Percentiles rank a stretch among this genome's conserved stretches.
phyloP scores from a whole-genome alignment of 768 basidiomycete genomes.

The Leucocoprinus leucothites region DNA sequence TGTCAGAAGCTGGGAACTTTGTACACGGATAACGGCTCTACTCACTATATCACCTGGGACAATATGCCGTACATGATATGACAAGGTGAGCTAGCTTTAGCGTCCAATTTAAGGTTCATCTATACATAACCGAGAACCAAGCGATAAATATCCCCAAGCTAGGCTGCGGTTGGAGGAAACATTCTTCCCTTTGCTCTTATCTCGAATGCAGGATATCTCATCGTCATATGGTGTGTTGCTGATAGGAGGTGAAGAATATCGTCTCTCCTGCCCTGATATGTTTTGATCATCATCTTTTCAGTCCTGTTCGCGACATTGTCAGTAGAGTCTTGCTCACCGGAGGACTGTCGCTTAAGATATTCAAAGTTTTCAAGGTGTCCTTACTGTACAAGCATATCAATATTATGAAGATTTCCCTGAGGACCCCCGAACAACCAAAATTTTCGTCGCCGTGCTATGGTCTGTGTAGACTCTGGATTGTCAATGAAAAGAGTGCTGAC shows the following conservation, averaged over 20 bases:
- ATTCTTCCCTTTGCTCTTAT: background rate
- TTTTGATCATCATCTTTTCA: background rate
- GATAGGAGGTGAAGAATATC: constrained; percentile 15
- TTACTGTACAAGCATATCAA: constrained; percentile 18
- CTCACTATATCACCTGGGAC: too few relatives aligned
- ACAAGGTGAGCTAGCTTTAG: too few relatives aligned
- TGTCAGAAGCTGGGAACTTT: too few relatives aligned
- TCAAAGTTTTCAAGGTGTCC: constrained; percentile 18
- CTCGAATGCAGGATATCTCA: constrained; percentile 3
- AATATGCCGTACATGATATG: too few relatives aligned
- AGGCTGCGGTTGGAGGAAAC: background rate
- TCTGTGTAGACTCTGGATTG: background rate
- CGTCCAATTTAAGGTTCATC: too few relatives aligned
- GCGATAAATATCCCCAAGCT: background rate
- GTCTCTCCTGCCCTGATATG: background rate
- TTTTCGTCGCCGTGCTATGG: constrained; percentile 13
- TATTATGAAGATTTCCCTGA: constrained; percentile 18
- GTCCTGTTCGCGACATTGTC: constrained; percentile 6
- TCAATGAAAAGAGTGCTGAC: background rate
- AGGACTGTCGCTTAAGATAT: background rate
- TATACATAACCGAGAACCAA: too few relatives aligned
- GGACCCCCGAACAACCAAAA: constrained; percentile 14
- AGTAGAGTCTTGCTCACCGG: background rate
- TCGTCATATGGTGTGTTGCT: constrained; percentile 20
- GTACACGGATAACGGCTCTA: too few relatives aligned